Conservation (phyloP, 1,284 basidiomycete genomes). For the Ceratobasidium sp. region DNA sequence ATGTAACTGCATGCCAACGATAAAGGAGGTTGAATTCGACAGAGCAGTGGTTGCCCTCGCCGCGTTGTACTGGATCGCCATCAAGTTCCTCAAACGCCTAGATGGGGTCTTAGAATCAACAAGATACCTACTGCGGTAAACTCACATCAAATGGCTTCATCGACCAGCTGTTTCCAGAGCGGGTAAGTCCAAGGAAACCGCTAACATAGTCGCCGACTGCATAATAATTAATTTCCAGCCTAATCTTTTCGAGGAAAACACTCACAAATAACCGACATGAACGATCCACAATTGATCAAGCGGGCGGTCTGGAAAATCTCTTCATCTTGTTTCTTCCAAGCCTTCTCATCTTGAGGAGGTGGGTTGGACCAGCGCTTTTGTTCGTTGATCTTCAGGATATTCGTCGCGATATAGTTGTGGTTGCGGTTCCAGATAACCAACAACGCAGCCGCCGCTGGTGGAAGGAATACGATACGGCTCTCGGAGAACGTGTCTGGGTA, state of each 20-base stretch:
- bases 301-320: conserved; percentile 82
- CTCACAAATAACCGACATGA: conserved; percentile 58
- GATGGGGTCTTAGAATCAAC: neutral
- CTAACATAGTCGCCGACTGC: conserved; percentile 60
- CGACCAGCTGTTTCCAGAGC: conserved; percentile 65
- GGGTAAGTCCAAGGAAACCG: conserved; percentile 67
- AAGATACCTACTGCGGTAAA: neutral
- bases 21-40: conserved; percentile 80
- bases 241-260: neutral
- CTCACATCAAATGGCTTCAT: conserved; percentile 60
- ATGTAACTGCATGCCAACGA: conserved; percentile 48
- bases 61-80: conserved; percentile 62
- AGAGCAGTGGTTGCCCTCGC: conserved; percentile 52
- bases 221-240: neutral
- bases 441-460: conserved; percentile 67
- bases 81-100: conserved; percentile 49
- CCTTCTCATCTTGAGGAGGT: conserved; percentile 34
- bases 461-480: conserved; percentile 75
- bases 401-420: conserved; percentile 85
- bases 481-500: conserved; percentile 77
- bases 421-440: conserved; percentile 82
- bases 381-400: conserved; percentile 80
- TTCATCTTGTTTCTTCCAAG: conserved; percentile 64
- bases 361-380: conserved; percentile 60
- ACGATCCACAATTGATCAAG: conserved; percentile 79